Evolutionary conservation across 2,329 filamentous ascomycete genomes (phyloP).

Genomic region (Pseudocercospora pini-densiflorae): DNA sequence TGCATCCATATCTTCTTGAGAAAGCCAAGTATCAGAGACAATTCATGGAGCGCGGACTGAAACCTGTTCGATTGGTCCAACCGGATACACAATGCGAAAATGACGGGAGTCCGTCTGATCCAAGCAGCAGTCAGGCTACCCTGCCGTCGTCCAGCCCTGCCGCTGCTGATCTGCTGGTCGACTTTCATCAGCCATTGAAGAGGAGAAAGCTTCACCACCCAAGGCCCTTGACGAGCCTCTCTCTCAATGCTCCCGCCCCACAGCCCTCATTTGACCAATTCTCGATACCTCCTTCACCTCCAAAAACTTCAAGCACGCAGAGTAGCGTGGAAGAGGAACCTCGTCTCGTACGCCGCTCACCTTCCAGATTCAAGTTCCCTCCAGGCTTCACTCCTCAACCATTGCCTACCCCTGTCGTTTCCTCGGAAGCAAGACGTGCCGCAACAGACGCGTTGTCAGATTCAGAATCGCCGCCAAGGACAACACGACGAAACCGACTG

Average conservation of each 20-base stretch:
- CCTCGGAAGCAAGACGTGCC: slow-evolving; percentile 31
- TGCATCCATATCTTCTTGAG: slow-evolving; percentile 55
- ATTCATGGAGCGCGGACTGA: slow-evolving; percentile 49
- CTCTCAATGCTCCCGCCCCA: not conserved
- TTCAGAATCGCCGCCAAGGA: slow-evolving; percentile 15
- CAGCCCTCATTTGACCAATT: slow-evolving; percentile 35
- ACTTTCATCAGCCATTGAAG: not conserved
- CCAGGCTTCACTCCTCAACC: slow-evolving; percentile 30
- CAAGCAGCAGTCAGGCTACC: slow-evolving; percentile 15
- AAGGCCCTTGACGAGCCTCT: not conserved
- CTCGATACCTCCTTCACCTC: slow-evolving; percentile 50
- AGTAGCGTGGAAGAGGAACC: slow-evolving; percentile 9
- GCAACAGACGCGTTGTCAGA: slow-evolving; percentile 16
- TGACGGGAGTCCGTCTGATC: slow-evolving; percentile 23
- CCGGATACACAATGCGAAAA: slow-evolving; percentile 9
- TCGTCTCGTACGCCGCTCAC: slow-evolving; percentile 1
- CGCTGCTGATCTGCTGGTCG: not conserved
- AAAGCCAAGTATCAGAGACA: slow-evolving; percentile 49
- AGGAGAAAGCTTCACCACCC: slow-evolving; percentile 11
- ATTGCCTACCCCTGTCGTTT: slow-evolving; percentile 37
- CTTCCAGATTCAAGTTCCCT: slow-evolving; percentile 31
- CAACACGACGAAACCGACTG: not conserved
- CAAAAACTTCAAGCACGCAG: slow-evolving; percentile 32
- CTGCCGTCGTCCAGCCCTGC: not conserved
- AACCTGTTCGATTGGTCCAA: slow-evolving; percentile 46